Base-by-base conservation (phyloP, 129 eudicot species). In the Centella asiatica region DNA sequence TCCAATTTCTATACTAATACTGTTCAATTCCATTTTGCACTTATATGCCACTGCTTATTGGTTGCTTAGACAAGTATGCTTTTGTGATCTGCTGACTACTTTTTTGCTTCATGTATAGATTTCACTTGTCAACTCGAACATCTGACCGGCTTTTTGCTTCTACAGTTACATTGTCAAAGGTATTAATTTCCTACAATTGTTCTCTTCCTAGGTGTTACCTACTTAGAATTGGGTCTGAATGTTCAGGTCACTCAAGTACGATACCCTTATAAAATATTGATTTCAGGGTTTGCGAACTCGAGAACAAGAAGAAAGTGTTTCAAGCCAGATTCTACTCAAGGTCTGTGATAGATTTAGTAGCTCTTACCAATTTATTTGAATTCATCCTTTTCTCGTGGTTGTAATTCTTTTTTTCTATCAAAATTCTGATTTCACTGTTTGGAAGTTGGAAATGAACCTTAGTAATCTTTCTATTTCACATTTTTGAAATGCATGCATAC, bases 51-150 rank as follows among this genome's bases (percentile, higher is more conserved):
- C n/a, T n/a, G n/a, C n/a, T n/a, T n/a, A n/a, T n/a, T n/a, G n/a
- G n/a, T n/a, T n/a, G n/a, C n/a, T n/a, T n/a, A n/a, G n/a, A n/a
- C n/a, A n/a, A n/a, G n/a, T n/a, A n/a, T n/a, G n/a, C n/a, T n/a
- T n/a, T n/a, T n/a, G n/a, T n/a, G n/a, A n/a, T n/a, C n/a, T n/a
- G 23, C 33, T 57, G 37, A 71, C 15, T 50, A 33, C 18, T 52
- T 37, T 78, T 26, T 28, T 78, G 57, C 15, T 61, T 71, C 49
- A 26, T 56, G 44, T 67, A 1, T 60, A 93, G 99, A 90, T 93
- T 93, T 78, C 80, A 87, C 85, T 77, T 93, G 77, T 84, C 96
- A 73, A 85, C 96, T 45, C 76, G 99, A 69, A 87, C 92, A 48
- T 78, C 92, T 51, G 69, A 80, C 64, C 81, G 76, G 56, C 86